These are phyloP conservation scores for Parastagonospora avenae DNA, from an alignment of 2,329 filamentous ascomycete genomes.

Conservation along the genomic window DNA sequence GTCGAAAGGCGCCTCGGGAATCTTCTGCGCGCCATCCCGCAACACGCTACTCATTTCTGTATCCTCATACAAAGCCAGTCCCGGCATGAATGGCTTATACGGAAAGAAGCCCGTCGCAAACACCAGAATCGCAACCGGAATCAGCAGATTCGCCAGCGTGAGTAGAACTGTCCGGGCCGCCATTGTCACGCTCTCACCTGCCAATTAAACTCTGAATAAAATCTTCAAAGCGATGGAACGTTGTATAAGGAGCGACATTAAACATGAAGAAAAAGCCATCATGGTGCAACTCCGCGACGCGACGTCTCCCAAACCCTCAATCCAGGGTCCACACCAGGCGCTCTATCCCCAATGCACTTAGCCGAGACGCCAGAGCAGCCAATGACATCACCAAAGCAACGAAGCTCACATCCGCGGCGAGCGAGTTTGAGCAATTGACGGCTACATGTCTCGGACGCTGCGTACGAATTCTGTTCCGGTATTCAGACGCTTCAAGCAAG, in stretches of 20 bases:
- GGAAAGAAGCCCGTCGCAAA: slow-evolving; percentile 96
- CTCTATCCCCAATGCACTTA: slow-evolving; percentile 22
- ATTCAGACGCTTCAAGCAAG: too few relatives aligned
- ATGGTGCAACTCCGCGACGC: slow-evolving; percentile 24
- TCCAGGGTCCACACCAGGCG: slow-evolving; percentile 38
- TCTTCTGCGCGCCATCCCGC: slow-evolving; percentile 42
- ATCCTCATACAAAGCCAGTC: slow-evolving; percentile 72
- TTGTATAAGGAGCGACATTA: slow-evolving; percentile 15
- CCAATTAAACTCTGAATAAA: slow-evolving; percentile 1
- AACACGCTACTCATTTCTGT: slow-evolving; percentile 53
- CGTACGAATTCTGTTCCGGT: background rate
- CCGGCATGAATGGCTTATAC: slow-evolving; percentile 91
- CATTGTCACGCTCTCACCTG: slow-evolving; percentile 22
- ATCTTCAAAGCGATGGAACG: background rate
- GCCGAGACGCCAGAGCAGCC: slow-evolving; percentile 23
- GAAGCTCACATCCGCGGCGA: background rate
- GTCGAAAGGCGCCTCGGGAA: slow-evolving; percentile 75
- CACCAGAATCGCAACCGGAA: slow-evolving; percentile 68
- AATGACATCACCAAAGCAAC: slow-evolving; percentile 42
- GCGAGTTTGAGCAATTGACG: background rate
- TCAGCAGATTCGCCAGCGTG: slow-evolving; percentile 73
- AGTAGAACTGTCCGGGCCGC: slow-evolving; percentile 51
- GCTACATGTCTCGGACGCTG: slow-evolving; percentile 17
- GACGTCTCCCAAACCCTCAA: slow-evolving; percentile 19
- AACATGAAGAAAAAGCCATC: slow-evolving; percentile 15